Percentiles rank a stretch among this genome's conserved stretches.
Conservation (phyloP, 2,329 filamentous ascomycete species). For the Pseudopithomyces maydicus region DNA sequence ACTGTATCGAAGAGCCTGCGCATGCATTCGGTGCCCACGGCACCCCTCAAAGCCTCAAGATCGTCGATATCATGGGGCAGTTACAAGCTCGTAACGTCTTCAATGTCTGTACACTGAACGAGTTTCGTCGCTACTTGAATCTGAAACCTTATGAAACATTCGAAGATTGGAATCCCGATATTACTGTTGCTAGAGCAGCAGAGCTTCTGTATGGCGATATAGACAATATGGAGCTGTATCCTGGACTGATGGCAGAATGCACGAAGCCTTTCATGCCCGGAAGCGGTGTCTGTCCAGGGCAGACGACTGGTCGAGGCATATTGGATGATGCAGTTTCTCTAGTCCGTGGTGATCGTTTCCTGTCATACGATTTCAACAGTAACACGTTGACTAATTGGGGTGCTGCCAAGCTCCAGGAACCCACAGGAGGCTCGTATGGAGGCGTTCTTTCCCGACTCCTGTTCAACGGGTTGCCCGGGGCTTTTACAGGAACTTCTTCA, state of each 20-base stretch:
- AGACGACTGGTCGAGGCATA: slow-evolving; percentile 74
- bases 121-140: slow-evolving; percentile 79
- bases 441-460: slow-evolving; percentile 51
- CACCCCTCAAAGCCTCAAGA: slow-evolving; percentile 54
- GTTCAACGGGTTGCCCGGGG: slow-evolving; percentile 54
- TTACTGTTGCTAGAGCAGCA: slow-evolving; percentile 46
- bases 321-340: slow-evolving; percentile 75
- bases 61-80: slow-evolving; percentile 68
- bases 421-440: slow-evolving; percentile 50
- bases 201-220: slow-evolving; percentile 60
- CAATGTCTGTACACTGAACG: slow-evolving; percentile 76
- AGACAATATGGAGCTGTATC: slow-evolving; percentile 66
- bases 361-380: slow-evolving; percentile 33
- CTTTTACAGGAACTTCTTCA: slow-evolving; percentile 55
- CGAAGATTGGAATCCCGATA: slow-evolving; percentile 73
- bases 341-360: slow-evolving; percentile 49
- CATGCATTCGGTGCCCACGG: slow-evolving; percentile 64
- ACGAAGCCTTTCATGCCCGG: slow-evolving; percentile 71
- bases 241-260: slow-evolving; percentile 75
- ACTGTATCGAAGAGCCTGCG: slow-evolving; percentile 67
- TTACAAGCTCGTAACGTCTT: slow-evolving; percentile 75
- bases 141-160: slow-evolving; percentile 74
- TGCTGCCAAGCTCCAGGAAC: slow-evolving; percentile 48
- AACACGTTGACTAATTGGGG: slow-evolving; percentile 54
- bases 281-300: slow-evolving; percentile 69